Percentiles rank a stretch among this genome's conserved stretches.
phyloP scores from a whole-genome alignment of 768 basidiomycete genomes.

The Podaxis mareebaensis region DNA sequence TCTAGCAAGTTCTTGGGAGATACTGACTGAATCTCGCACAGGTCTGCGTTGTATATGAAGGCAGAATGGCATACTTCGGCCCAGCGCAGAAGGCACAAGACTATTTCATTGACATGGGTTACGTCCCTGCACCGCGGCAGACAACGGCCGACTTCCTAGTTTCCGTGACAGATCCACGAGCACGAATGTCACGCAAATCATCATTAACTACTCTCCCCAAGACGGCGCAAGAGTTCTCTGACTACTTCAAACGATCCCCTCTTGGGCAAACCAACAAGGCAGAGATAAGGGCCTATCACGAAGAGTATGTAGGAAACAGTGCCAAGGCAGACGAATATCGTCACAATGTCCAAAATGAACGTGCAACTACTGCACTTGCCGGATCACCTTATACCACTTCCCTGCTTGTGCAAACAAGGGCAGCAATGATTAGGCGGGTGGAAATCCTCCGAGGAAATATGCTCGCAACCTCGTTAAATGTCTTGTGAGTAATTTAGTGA shows the following conservation, averaged over 20 bases:
- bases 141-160: conserved; percentile 69
- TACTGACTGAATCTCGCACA: conserved; percentile 59
- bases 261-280: conserved; percentile 40
- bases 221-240: conserved; percentile 58
- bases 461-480: conserved; percentile 34
- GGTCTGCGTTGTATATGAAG: conserved; percentile 76
- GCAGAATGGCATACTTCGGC: conserved; percentile 75
- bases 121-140: conserved; percentile 60
- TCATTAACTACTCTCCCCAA: conserved; percentile 36
- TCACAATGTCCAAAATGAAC: no score
- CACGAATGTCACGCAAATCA: conserved; percentile 31
- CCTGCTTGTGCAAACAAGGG: conserved; percentile 32
- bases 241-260: conserved; percentile 42
- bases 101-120: conserved; percentile 75
- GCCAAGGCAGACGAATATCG: conserved; percentile 30
- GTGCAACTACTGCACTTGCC: no score
- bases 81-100: conserved; percentile 60
- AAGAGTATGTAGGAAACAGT: conserved; percentile 50
- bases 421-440: conserved; percentile 43
- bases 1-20: no score
- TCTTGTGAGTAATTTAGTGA: conserved; percentile 22
- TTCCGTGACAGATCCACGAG: conserved; percentile 59
- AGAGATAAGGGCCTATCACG: conserved; percentile 48
- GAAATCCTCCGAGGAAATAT: conserved; percentile 46
- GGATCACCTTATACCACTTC: no score